phyloP scores from a whole-genome alignment of 306 rosid genomes.

The Ormosia emarginata region DNA sequence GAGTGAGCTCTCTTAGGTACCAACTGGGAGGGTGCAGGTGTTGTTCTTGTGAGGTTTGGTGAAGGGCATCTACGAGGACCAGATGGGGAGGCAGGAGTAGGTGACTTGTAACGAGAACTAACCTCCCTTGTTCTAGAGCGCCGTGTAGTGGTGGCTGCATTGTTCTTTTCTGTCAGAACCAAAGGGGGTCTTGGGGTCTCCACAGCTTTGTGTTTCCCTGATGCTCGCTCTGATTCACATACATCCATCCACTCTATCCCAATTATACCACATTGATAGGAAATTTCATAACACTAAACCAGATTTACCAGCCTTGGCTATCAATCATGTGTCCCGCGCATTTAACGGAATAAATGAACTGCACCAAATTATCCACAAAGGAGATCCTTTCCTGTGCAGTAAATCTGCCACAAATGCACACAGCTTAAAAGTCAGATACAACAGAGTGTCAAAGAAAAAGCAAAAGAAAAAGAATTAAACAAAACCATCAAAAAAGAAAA shows the following conservation, averaged over 20 bases:
- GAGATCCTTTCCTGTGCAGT: constrained; percentile 48
- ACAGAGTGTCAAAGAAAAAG: constrained; percentile 10
- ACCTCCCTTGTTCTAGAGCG: constrained; percentile 63
- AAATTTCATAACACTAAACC: constrained; percentile 25
- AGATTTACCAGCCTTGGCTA: constrained; percentile 30
- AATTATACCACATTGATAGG: constrained; percentile 62
- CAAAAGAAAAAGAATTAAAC: constrained; percentile 17
- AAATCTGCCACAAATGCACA: constrained; percentile 56
- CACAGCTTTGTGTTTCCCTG: constrained; percentile 46
- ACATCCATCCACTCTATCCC: constrained; percentile 82
- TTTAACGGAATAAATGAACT: constrained; percentile 31
- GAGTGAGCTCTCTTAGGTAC: constrained; percentile 63
- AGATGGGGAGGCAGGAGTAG: constrained; percentile 43
- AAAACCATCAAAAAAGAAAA: constrained; percentile 31
- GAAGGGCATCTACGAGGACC: constrained; percentile 58
- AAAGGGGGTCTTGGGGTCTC: constrained; percentile 53
- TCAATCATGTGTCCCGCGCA: constrained; percentile 34
- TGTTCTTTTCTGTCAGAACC: constrained; percentile 67
- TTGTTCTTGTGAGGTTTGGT: constrained; percentile 59
- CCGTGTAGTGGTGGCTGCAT: constrained; percentile 48
- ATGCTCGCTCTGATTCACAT: constrained; percentile 55
- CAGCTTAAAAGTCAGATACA: constrained; percentile 38
- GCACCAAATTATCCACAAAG: constrained; percentile 31
- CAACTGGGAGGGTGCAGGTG: constrained; percentile 39
- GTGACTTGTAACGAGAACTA: constrained; percentile 65